Conservation (phyloP, 305 asterid species). For the Fraxinus platypoda region DNA sequence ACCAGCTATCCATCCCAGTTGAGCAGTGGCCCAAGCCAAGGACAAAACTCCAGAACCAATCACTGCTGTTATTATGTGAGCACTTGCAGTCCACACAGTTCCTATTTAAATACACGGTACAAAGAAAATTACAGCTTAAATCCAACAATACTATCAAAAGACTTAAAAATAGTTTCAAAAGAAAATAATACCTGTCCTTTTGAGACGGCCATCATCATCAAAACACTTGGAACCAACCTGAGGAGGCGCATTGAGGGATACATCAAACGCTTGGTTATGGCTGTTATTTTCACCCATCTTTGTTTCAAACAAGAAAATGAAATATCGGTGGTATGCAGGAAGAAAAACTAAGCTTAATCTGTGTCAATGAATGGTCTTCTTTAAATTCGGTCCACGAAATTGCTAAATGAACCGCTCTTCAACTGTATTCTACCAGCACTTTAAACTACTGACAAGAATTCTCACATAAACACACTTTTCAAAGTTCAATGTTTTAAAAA, state of each 20-base stretch:
- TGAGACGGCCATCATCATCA: slow-evolving; percentile 84
- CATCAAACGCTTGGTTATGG: slow-evolving; percentile 43
- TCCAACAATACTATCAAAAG: background rate
- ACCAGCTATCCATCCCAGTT: slow-evolving; percentile 93
- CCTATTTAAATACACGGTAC: slow-evolving; percentile 36
- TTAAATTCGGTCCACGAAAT: background rate
- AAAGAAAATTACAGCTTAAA: background rate
- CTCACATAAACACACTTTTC: slow-evolving; percentile 33
- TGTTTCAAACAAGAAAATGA: background rate
- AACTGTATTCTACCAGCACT: slow-evolving; percentile 29
- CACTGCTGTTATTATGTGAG: slow-evolving; percentile 91
- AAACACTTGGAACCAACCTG: slow-evolving; percentile 56
- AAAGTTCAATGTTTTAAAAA: slow-evolving; percentile 10
- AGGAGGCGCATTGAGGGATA: slow-evolving; percentile 42
- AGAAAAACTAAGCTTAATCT: background rate
- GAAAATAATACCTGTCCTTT: slow-evolving; percentile 60
- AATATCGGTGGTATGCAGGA: background rate
- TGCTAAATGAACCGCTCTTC: slow-evolving; percentile 14
- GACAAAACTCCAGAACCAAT: slow-evolving; percentile 94
- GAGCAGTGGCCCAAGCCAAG: slow-evolving; percentile 92
- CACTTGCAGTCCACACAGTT: slow-evolving; percentile 86
- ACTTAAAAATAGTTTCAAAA: background rate
- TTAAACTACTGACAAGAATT: slow-evolving; percentile 23
- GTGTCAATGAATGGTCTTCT: slow-evolving; percentile 17
- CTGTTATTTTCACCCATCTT: slow-evolving; percentile 56